Evolutionary conservation across 306 rosid species (phyloP).

Genomic region (Phaseolus lunatus): DNA sequence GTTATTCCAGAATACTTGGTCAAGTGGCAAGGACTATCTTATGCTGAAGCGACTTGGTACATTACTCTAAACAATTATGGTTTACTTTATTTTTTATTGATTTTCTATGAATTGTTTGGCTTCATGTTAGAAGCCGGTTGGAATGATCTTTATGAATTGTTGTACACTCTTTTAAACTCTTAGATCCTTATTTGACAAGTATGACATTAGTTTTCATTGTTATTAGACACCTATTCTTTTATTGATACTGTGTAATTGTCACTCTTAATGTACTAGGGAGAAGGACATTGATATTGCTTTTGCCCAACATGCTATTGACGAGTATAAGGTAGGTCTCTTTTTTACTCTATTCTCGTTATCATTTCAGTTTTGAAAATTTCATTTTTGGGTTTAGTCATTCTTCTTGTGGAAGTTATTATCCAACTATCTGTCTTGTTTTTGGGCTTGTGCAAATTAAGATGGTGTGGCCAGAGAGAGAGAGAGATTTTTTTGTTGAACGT

Average conservation of each 20-base stretch:
- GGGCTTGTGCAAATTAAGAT: constrained; percentile 26
- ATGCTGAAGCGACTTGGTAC: constrained; percentile 99
- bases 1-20: constrained; percentile 91
- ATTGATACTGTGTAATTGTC: constrained; percentile 35
- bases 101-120: constrained; percentile 11
- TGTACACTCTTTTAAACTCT: constrained; percentile 21
- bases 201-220: not conserved
- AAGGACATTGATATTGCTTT: constrained; percentile 92
- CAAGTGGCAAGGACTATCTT: constrained; percentile 99
- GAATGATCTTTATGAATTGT: constrained; percentile 23
- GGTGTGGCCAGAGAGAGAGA: constrained; percentile 4
- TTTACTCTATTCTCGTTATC: constrained; percentile 12
- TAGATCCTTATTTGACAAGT: constrained; percentile 21
- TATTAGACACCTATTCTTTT: constrained; percentile 15
- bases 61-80: constrained; percentile 40
- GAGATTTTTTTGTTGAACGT: constrained; percentile 33
- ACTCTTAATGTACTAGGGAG: constrained; percentile 71
- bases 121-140: constrained; percentile 35
- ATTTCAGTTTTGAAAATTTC: constrained; percentile 8
- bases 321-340: constrained; percentile 73
- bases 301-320: constrained; percentile 96
- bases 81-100: constrained; percentile 1
- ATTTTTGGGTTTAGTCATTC: not conserved
- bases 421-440: constrained; percentile 25
- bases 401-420: not conserved